Evolutionary conservation across 257 asterid species (phyloP), one percentile per base, ranked within the genome.

Genomic region (Thymus quinquecostatus): DNA sequence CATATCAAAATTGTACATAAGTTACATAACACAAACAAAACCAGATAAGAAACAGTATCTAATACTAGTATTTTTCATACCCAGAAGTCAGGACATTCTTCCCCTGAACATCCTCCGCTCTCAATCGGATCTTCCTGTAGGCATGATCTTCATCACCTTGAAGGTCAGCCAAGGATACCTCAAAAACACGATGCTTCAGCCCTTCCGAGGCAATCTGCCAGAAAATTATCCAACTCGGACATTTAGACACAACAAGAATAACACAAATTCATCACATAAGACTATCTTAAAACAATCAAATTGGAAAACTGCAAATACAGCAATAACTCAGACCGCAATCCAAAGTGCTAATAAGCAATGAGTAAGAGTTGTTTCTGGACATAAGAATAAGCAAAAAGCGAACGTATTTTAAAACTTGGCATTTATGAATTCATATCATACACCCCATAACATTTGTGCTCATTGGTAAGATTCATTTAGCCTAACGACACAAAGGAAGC

Each of bases 191-290:
- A 48, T 92, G 92, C 84, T 92, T 92, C 45, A 92, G 93, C 38
- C 98, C 98, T 75, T 92, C 98, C 2, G 98, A 89, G 28, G 98
- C 98, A 86, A 89, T 92, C 98, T 90, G 72, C 57, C 68, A 77
- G 4, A 58, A 32, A 12, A 30, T 58, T 32, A 32, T 58, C 27
- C 41, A 11, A 10, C 3, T 33, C 2, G 2, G 3, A 58, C 5
- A 32, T 32, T 32, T 12, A 32, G 6, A n/a, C 12, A 58, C 27
- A 21, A 5, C 36, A 6, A 36, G 10, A n/a, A 10, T 10, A 6
- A 14, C 28, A 5, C 21, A n/a, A n/a, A 4, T 50, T 32, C 1
- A 10, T 0, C 33, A 32, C 0, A 58, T 4, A 7, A 5, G 10
- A 10, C 10, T 4, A 2, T 10, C 3, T 56, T 10, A 1, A 32